Evolutionary conservation across 495 filamentous ascomycete genomes (phyloP).

Genomic region (Neurospora sp.): DNA sequence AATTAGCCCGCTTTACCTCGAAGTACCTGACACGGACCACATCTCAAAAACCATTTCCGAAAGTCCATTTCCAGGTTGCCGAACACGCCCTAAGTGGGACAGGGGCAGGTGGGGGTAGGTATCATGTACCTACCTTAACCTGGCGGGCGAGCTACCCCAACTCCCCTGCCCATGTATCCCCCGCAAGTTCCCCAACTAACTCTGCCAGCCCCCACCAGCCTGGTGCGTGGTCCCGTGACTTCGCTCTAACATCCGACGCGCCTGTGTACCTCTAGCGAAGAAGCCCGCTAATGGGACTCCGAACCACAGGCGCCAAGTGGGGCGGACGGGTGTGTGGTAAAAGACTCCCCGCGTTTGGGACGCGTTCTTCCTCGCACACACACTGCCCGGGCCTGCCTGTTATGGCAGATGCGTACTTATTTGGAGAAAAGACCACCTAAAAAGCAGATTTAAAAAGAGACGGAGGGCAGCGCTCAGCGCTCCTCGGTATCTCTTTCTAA

Average conservation of each 20-base stretch:
- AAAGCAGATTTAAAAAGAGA: neutral
- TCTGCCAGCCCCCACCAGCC: neutral
- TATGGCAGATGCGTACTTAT: neutral
- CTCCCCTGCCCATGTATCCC: neutral
- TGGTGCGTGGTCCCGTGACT: neutral
- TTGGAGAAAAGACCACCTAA: neutral
- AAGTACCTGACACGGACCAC: too few species aligned
- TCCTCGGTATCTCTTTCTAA: neutral
- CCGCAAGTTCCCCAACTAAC: neutral
- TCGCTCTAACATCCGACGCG: neutral
- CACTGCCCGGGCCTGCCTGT: neutral
- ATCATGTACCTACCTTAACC: neutral
- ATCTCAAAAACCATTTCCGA: too few species aligned
- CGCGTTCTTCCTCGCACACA: neutral
- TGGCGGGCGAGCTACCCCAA: neutral
- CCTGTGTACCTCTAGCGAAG: neutral
- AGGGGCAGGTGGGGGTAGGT: neutral
- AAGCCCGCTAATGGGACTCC: neutral
- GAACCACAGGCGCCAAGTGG: neutral
- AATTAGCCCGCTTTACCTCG: too few species aligned
- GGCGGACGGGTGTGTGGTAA: neutral
- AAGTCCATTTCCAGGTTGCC: too few species aligned
- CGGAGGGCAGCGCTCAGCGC: neutral
- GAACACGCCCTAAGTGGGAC: too few species aligned
- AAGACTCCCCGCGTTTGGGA: neutral